Evolutionary conservation across 108 stramenopile genomes (phyloP), one percentile per base, ranked within the genome.

Genomic region (Conticribra guillardii): DNA sequence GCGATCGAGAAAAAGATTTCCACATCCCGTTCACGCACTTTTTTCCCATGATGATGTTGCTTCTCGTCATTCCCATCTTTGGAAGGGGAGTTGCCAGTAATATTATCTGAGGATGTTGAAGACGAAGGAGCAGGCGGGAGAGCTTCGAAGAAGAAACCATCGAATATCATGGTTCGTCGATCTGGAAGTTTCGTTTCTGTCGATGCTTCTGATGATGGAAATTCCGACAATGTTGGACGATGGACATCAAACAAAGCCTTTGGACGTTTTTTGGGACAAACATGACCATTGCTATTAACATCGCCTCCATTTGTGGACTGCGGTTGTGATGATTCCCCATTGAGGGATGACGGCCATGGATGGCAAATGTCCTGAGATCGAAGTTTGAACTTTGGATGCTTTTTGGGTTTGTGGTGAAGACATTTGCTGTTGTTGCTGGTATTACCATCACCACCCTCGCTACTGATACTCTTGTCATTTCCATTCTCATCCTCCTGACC

Each of bases 11-110:
- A 23, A 24, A 65, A 52, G 7, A 82, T 33, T 73, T 82, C 81
- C 18, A 82, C 76, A 73, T 82, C 81, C 0, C 64, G 60, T 34
- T 82, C 81, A 28, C 73, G 72, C n/a, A 82, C 67, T 51, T 57
- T 76, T 59, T 78, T 67, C 18, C 64, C 54, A 19, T 67, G 52
- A 8, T 54, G 33, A 0, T 11, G 26, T 28, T 45, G 19, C 64
- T 68, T 54, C 37, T 46, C 17, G 34, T 5, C 15, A 47, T 24
- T 37, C 2, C 37, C 34, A n/a, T 21, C 27, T 1, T 51, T 29
- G 30, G 22, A 17, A 41, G 8, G 5, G 17, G 24, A 18, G 8
- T 14, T 41, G 3, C 15, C 21, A 41, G 55, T 22, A 37, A 47
- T 32, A 22, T 26, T 47, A 29, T 29, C 47, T 15, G 45, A 18